Evolutionary conservation across 2,329 filamentous ascomycete species (phyloP), one percentile per base, ranked within the genome.

Genomic region (Pseudonectria buxi): DNA sequence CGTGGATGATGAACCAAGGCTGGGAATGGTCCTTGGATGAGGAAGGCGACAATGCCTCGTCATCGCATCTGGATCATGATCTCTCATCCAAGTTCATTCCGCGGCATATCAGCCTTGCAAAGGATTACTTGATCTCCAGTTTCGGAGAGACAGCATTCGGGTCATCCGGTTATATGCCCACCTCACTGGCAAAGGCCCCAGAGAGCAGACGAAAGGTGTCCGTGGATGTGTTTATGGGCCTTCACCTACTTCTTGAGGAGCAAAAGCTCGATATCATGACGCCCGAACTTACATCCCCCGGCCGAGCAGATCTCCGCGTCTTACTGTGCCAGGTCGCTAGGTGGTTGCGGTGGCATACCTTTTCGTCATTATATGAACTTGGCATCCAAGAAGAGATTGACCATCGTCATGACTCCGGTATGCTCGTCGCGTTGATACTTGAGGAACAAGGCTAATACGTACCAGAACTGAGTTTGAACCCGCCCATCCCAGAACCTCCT

Each of bases 231-330:
- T 73, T 90, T 26, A 67, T 94, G 45, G 83, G 77, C 1, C 67
- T 98, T 10, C 92, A 98, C 62, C 68, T 96, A 3, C 67, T 94
- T n/a, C 73, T 84, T 0, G 90, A 98, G 57, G 92, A 98, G 56
- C 73, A 84, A 43, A 96, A 94, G 55, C 72, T 98, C 2, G 78
- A 86, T 41, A 74, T 81, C 4, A 67, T 70, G 43, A 59, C 61
- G 0, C 62, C 68, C 0, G 68, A 71, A 33, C 62, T 64, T 26
- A 45, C 51, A 3, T 66, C 67, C 4, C 63, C 66, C 0, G 64
- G 69, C 0, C 61, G 65, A 16, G 57, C 61, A 9, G 68, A 74
- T 31, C 51, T 96, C 14, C 76, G 78, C n/a, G 79, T 84, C 12
- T 59, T 95, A 2, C 65, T 96, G 28, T 80, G 82, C 30, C 90